These are phyloP conservation scores for Yamadazyma epiphylla DNA, from an alignment of 1,139 yeast species.

Conservation along the genomic window DNA sequence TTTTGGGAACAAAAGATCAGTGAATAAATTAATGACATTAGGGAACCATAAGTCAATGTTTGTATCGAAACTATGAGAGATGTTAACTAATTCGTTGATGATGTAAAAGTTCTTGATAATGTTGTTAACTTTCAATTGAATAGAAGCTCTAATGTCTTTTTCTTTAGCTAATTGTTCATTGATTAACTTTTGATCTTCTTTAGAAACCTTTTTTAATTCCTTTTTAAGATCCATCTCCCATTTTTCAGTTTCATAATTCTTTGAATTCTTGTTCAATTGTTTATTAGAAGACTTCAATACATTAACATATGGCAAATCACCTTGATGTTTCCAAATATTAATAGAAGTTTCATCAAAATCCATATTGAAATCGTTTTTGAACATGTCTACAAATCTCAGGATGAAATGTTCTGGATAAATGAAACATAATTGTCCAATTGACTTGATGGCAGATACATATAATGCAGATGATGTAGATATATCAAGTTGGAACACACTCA, in stretches of 20 bases:
- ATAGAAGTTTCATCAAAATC: constrained; percentile 28
- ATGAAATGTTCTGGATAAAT: constrained; percentile 62
- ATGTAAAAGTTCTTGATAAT: constrained; percentile 50
- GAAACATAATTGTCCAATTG: constrained; percentile 66
- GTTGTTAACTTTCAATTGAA: constrained; percentile 34
- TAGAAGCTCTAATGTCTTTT: constrained; percentile 44
- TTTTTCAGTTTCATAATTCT: constrained; percentile 78
- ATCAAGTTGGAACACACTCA: constrained; percentile 1
- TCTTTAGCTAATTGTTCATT: constrained; percentile 64
- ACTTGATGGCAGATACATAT: constrained; percentile 46
- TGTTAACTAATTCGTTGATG: constrained; percentile 48
- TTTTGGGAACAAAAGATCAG: constrained; percentile 34
- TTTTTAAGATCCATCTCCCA: constrained; percentile 88
- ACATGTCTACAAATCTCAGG: constrained; percentile 37
- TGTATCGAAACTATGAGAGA: constrained; percentile 55
- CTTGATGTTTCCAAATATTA: constrained; percentile 71
- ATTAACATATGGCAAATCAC: constrained; percentile 50
- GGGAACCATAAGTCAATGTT: constrained; percentile 77
- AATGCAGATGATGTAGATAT: constrained; percentile 9
- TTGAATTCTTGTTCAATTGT: constrained; percentile 55
- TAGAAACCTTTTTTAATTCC: constrained; percentile 70
- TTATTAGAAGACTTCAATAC: constrained; percentile 44
- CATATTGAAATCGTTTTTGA: constrained; percentile 9
- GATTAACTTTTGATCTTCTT: constrained; percentile 67
- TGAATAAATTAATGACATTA: constrained; percentile 9